Conservation (phyloP, 2,329 filamentous ascomycete species). For the Bipolaris zeicola region DNA sequence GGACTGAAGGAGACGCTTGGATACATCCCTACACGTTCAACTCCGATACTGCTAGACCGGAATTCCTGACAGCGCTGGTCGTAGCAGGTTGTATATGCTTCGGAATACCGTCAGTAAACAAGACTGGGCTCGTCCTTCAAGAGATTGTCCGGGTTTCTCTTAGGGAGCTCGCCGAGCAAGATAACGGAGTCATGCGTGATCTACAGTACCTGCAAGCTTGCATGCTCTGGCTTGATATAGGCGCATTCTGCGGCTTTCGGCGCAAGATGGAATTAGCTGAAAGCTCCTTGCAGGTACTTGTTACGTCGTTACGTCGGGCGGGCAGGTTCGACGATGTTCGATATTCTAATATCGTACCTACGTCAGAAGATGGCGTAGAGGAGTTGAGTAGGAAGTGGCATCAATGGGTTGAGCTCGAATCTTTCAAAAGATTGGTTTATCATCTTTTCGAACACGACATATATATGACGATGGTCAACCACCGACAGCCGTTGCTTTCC, state of each 20-base stretch:
- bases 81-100: slow-evolving; percentile 43
- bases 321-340: slow-evolving; percentile 61
- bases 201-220: slow-evolving; percentile 59
- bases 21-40: slow-evolving; percentile 42
- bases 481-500: slow-evolving; percentile 61
- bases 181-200: slow-evolving; percentile 49
- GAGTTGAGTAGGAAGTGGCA: slow-evolving; percentile 67
- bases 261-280: slow-evolving; percentile 63
- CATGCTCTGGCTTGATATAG: slow-evolving; percentile 57
- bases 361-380: slow-evolving; percentile 37
- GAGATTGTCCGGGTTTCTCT: slow-evolving; percentile 40
- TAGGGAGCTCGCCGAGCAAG: slow-evolving; percentile 31
- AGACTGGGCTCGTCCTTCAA: slow-evolving; percentile 37
- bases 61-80: slow-evolving; percentile 36
- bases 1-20: slow-evolving; percentile 41
- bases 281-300: slow-evolving; percentile 57
- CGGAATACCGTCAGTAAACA: slow-evolving; percentile 37
- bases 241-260: slow-evolving; percentile 62
- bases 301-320: slow-evolving; percentile 60
- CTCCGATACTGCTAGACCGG: slow-evolving; percentile 27
- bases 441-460: slow-evolving; percentile 32
- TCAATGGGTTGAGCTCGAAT: slow-evolving; percentile 66
- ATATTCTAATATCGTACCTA: background rate
- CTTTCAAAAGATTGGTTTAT: slow-evolving; percentile 58
- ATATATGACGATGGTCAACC: slow-evolving; percentile 26